These are phyloP conservation scores for Populus simonii DNA, from an alignment of 345 rosid species.

Conservation along the genomic window DNA sequence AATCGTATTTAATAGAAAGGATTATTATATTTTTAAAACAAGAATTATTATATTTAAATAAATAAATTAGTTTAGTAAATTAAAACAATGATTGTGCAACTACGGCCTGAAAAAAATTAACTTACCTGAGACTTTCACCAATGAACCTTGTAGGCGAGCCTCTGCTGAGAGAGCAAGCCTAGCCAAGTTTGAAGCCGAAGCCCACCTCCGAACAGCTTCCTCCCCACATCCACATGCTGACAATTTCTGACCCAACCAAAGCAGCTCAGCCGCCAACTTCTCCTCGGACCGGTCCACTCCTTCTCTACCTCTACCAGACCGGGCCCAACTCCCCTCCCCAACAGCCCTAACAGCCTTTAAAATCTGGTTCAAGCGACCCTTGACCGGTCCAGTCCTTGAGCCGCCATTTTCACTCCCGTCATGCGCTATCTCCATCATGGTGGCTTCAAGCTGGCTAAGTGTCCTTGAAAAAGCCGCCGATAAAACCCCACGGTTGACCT, in stretches of 20 bases:
- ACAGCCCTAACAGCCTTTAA: conserved; percentile 40
- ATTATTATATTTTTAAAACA: too few relatives aligned
- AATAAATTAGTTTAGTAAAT: not conserved
- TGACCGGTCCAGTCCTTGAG: conserved; percentile 20
- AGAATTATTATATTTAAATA: too few relatives aligned
- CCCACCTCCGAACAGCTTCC: conserved; percentile 81
- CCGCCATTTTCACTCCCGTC: conserved; percentile 19
- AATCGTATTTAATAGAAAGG: too few relatives aligned
- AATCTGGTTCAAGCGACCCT: conserved; percentile 39
- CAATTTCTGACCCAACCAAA: conserved; percentile 81
- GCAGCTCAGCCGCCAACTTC: conserved; percentile 80
- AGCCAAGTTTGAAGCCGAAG: conserved; percentile 70
- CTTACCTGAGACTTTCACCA: conserved; percentile 71
- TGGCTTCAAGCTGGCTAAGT: conserved; percentile 50
- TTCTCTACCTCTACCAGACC: conserved; percentile 36
- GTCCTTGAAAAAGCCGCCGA: conserved; percentile 66
- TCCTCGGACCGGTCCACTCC: conserved; percentile 43
- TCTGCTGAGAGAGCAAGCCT: conserved; percentile 66
- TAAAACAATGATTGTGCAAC: not conserved
- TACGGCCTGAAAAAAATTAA: not conserved
- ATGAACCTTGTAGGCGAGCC: conserved; percentile 64
- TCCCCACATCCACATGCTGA: conserved; percentile 58
- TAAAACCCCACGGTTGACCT: conserved; percentile 56
- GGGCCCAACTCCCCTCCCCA: conserved; percentile 32
- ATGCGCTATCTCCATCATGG: conserved; percentile 38